Base-by-base conservation (phyloP, 345 rosid species). In the Pelargonium nanum region DNA sequence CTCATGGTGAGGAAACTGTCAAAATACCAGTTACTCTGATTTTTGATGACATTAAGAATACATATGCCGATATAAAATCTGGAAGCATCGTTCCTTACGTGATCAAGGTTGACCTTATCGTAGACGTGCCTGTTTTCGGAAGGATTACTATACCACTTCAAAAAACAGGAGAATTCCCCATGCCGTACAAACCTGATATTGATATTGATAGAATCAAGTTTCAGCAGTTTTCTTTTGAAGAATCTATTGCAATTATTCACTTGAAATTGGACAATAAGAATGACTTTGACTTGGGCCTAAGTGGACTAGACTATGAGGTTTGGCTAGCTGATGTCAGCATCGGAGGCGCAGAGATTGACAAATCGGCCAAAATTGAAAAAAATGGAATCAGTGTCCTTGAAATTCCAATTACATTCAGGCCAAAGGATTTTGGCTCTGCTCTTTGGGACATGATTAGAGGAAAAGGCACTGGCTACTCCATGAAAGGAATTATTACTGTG, bases 391-490 rank as follows among this genome's bases (percentile, higher is more conserved):
- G 68, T 22, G 48, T 57, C 55, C 50, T 94, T n/a, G 86, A 87
- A 5, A 63, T 94, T 53, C 99, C 97, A 0, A 78, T 94, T 66
- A 79, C 91, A 53, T 94, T 94, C 68, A 77, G 78, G 77, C 99
- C 99, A 22, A 94, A 90, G 81, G 99, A 94, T 54, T 86, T 86
- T 67, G 99, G 99, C 60, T 89, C 97, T 9, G 93, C 97, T 0
- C 82, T 94, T 19, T 94, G 99, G 99, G 99, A 94, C 75, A 83
- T 94, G 95, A 94, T 94, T 13, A 82, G 92, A 65, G 99, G 99
- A 40, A 94, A 65, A 72, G 97, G 97, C 53, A 90, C 96, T 7
- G 92, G 96, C 19, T 90, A 94, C 75, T 67, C 81, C 40, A 84
- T 94, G 71, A 94, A 87, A 80, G 99, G 97, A 45, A 58, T 87